A percentile compares a stretch with the other conserved stretches of the same genome.
phyloP scores from a whole-genome alignment of 495 filamentous ascomycete genomes.

The Tuber borchii region DNA sequence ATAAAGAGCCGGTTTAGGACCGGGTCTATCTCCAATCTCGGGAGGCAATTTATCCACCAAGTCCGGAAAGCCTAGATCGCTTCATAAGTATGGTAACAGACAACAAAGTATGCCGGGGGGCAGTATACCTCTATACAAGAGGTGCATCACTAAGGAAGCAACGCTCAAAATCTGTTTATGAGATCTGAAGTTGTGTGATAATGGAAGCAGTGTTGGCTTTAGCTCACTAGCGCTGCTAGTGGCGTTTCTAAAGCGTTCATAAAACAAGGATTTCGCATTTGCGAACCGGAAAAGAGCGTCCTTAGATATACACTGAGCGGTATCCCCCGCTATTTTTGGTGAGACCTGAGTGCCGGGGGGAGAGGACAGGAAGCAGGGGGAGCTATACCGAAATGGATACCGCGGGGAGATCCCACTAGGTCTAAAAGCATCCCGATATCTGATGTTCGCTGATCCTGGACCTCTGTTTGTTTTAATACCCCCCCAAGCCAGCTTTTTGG shows the following conservation, averaged over 20 bases:
- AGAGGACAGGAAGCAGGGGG: too few relatives aligned
- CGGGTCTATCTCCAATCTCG: slow-evolving; percentile 43
- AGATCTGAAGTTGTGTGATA: slow-evolving; percentile 46
- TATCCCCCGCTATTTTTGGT: too few relatives aligned
- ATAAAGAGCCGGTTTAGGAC: slow-evolving; percentile 46
- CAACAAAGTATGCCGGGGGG: not conserved
- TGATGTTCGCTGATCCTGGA: slow-evolving; percentile 46
- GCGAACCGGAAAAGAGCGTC: too few relatives aligned
- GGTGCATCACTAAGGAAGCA: slow-evolving; percentile 41
- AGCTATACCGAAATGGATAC: too few relatives aligned
- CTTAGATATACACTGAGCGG: too few relatives aligned
- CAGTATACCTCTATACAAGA: slow-evolving; percentile 13
- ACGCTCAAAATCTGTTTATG: slow-evolving; percentile 48
- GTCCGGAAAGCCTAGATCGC: slow-evolving; percentile 42
- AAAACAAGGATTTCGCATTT: too few relatives aligned
- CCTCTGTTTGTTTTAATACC: slow-evolving; percentile 37
- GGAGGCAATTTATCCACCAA: slow-evolving; percentile 45
- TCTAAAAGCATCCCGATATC: slow-evolving; percentile 45
- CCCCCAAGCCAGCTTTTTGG: not conserved
- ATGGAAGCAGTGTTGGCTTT: slow-evolving; percentile 38
- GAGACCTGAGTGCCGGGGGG: too few relatives aligned
- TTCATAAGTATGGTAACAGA: not conserved
- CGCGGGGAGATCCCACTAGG: slow-evolving; percentile 40
- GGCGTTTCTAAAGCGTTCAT: too few relatives aligned
- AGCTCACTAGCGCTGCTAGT: slow-evolving; percentile 6